These are phyloP conservation scores for Actinomortierella wolfii DNA, from an alignment of 371 early-diverging fungal species.

Conservation along the genomic window DNA sequence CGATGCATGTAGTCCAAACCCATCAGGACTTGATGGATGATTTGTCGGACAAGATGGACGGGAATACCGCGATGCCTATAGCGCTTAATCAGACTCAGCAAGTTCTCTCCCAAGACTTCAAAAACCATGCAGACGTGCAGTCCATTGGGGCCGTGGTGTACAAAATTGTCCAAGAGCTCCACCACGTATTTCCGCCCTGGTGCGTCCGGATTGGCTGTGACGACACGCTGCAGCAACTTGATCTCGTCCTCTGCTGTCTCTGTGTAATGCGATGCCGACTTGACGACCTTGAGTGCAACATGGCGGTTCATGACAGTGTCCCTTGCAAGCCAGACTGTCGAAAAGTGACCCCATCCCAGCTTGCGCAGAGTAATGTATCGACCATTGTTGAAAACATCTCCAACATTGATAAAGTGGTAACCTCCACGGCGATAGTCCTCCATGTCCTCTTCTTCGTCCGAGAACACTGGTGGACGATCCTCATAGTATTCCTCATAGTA, in stretches of 20 bases:
- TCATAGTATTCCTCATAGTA: constrained; percentile 24
- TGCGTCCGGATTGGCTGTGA: constrained; percentile 64
- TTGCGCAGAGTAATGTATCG: constrained; percentile 88
- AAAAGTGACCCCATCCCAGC: constrained; percentile 98
- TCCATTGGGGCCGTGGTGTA: constrained; percentile 89
- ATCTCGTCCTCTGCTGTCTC: constrained; percentile 97
- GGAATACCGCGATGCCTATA: constrained; percentile 88
- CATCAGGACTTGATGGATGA: constrained; percentile 84
- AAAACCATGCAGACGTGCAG: constrained; percentile 96
- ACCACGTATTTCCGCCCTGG: constrained; percentile 76
- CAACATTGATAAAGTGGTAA: constrained; percentile 90
- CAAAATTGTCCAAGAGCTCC: constrained; percentile 88
- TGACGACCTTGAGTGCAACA: constrained; percentile 96
- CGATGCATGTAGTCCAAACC: constrained; percentile 94
- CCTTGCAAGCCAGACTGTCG: constrained; percentile 94
- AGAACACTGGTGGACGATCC: constrained; percentile 44
- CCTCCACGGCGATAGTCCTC: constrained; percentile 93
- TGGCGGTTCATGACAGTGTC: constrained; percentile 76
- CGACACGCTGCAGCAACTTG: constrained; percentile 81
- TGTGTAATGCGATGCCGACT: constrained; percentile 93
- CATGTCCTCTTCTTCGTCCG: constrained; percentile 83
- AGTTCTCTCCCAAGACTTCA: constrained; percentile 95
- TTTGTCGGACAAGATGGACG: constrained; percentile 81
- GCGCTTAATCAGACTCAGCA: constrained; percentile 81
- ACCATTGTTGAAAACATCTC: constrained; percentile 80